Evolutionary conservation across 78 protist species (phyloP).

Genomic region (Dictyostelium brefeldianum): DNA sequence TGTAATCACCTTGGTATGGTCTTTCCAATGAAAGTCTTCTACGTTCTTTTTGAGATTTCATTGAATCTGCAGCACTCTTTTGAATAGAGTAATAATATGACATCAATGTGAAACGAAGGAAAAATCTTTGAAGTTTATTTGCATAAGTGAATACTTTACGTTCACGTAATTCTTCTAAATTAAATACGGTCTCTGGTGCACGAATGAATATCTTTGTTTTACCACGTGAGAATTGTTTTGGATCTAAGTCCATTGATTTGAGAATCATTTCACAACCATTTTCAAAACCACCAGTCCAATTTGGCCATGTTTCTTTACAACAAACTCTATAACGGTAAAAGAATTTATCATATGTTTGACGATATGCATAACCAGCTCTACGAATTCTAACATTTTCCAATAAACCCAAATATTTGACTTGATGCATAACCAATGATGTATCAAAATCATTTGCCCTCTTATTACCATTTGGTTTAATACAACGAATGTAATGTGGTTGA

Average conservation of each 20-base stretch:
- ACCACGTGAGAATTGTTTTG: conserved; percentile 79
- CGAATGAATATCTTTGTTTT: conserved; percentile 91
- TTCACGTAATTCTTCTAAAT: conserved; percentile 83
- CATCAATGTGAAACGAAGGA: conserved; percentile 70
- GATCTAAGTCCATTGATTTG: conserved; percentile 54
- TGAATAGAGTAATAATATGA: conserved; percentile 74
- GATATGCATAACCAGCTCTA: conserved; percentile 95
- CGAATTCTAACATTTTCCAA: conserved; percentile 92
- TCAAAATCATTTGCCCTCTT: conserved; percentile 78
- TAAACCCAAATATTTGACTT: conserved; percentile 92
- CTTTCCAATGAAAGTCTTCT: conserved; percentile 75
- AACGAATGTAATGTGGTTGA: conserved; percentile 85
- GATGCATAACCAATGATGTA: conserved; percentile 80
- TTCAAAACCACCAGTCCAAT: conserved; percentile 61
- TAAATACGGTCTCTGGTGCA: conserved; percentile 88
- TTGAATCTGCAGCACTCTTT: conserved; percentile 59
- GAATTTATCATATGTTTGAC: conserved; percentile 91
- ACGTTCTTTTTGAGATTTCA: conserved; percentile 73
- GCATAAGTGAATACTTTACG: conserved; percentile 86
- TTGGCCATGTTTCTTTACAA: conserved; percentile 87
- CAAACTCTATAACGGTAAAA: conserved; percentile 83
- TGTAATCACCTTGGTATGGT: conserved; percentile 82
- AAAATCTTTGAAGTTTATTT: conserved; percentile 81
- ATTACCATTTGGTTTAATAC: conserved; percentile 92
- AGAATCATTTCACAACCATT: conserved; percentile 59